Base-by-base conservation (phyloP, 2,329 filamentous ascomycete genomes). In the Akanthomyces dipterigenus region DNA sequence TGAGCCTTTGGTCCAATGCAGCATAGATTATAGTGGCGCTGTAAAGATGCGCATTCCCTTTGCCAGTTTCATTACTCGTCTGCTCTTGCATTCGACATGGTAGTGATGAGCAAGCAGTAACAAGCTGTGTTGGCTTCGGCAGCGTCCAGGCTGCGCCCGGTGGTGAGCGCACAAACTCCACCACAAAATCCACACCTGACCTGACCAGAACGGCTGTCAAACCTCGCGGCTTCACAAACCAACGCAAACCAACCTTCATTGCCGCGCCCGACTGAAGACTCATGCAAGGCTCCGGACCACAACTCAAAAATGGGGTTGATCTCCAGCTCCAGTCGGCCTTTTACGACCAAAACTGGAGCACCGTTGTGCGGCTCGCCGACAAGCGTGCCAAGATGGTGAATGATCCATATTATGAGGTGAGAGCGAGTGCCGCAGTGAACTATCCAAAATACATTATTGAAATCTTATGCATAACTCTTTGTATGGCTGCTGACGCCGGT, bases 361-460 rank as follows among this genome's bases (percentile, higher is more conserved):
- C 73, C 18, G 81, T 78, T 58, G 73, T 79, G 28, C 80, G 78
- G 31, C 74, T 84, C 16, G 82, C 83, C 16, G 79, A 81, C 64
- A 80, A 82, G 70, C 75, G 80, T 31, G 73, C 75, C 61, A 78
- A 77, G 65, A 70, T 74, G 1, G 75, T 75, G 46, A 82, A 82
- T 56, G 82, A 85, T 46, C 74, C 79, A 8, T 86, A 85, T 67
- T 85, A 81, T 66, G 77, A 83, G 73, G 81, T 84, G 66, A 63
- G 75, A 58, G 40, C 20, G 26, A 40, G 28, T 20, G 20, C 20
- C 12, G 16, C 20, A 12, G 42, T 28, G n/a, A 11, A 5, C n/a
- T 24, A n/a, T 40, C 31, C 20, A 14, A 14, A 24, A 1, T 36
- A 1, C n/a, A 18, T 6, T 12, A 3, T 18, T 24, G 16, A 22